Percentiles rank a stretch among this genome's conserved stretches.
Conservation (phyloP, 352 stramenopile species). For the Globisporangium megalacanthum region DNA sequence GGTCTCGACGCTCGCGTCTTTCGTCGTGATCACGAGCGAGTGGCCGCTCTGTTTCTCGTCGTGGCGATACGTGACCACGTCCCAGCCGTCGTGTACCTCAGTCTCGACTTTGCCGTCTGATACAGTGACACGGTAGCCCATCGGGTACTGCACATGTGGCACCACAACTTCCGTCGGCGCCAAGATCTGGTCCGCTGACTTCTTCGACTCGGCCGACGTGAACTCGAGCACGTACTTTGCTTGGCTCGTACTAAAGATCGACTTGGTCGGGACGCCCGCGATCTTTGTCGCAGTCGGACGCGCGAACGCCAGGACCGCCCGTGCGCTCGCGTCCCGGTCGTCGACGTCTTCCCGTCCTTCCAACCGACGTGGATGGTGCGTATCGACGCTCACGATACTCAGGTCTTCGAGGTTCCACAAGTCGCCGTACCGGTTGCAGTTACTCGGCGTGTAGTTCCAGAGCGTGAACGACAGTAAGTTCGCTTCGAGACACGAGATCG, state of each 20-base stretch:
- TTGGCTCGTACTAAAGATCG: conserved; percentile 41
- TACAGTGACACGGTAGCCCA: conserved; percentile 43
- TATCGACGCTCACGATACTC: conserved; percentile 61
- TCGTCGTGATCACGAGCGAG: conserved; percentile 39
- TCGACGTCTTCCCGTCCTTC: too few relatives aligned
- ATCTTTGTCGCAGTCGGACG: conserved; percentile 68
- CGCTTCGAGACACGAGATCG: conserved; percentile 62
- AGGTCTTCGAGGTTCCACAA: conserved; percentile 87
- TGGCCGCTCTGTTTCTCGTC: conserved; percentile 29
- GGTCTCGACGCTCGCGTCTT: conserved; percentile 33
- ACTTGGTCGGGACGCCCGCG: conserved; percentile 50
- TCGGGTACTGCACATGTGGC: conserved; percentile 67
- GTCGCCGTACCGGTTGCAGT: conserved; percentile 73
- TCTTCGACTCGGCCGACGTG: conserved; percentile 25
- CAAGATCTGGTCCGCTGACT: conserved; percentile 7
- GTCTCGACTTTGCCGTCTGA: conserved; percentile 57
- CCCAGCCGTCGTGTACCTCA: conserved; percentile 48
- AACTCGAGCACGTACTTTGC: conserved; percentile 63
- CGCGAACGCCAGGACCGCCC: conserved; percentile 53
- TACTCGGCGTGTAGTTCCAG: conserved; percentile 87
- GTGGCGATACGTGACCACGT: conserved; percentile 54
- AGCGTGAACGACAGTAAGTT: conserved; percentile 83
- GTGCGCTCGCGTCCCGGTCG: conserved; percentile 34
- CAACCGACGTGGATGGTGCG: not conserved
- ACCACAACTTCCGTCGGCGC: conserved; percentile 62